Base-by-base conservation (phyloP, 306 rosid species). In the Prunus mongolica region DNA sequence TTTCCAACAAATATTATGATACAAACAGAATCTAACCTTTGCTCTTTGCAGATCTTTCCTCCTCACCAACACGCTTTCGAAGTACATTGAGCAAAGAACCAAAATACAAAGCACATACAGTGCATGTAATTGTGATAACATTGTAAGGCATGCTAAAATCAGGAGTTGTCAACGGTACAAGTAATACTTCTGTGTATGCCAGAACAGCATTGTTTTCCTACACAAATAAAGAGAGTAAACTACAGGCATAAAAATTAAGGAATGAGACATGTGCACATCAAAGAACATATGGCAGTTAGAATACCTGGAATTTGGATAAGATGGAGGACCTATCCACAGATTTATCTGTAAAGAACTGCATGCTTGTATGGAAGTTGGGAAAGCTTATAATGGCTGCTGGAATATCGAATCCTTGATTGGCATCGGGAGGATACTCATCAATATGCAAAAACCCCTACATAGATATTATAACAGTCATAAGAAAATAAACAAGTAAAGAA, bases 111-210 rank as follows among this genome's bases (percentile, higher is more conserved):
- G 99, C 99, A 69, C 88, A 93, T 49, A 91, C 87, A 1, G 96
- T 95, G 90, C 97, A 95, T 7, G 97, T 90, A 74, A 95, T 92
- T 74, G 99, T 90, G 84, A 95, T 92, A 74, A 92, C 97, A 72
- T 95, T 90, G 87, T 92, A 92, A 66, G 97, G 97, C 99, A 95
- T 92, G 76, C 99, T 95, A 84, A 92, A 95, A 87, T 95, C 97
- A 3, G 97, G 99, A 71, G 97, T 92, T 38, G 99, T 92, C 84
- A 95, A 79, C 45, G 99, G 97, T 75, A 95, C 96, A 2, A 92
- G 97, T 72, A 92, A 81, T 61, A 88, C 96, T 91, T 95, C 97
- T 13, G 97, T 89, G 81, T 95, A 95, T 3, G 90, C 89, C 72
- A 86, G 88, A 83, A 88, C 87, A 16, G 90, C 84, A 34, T 86